Conservation (phyloP, 345 rosid genomes). For the Sisymbrium altissimum region DNA sequence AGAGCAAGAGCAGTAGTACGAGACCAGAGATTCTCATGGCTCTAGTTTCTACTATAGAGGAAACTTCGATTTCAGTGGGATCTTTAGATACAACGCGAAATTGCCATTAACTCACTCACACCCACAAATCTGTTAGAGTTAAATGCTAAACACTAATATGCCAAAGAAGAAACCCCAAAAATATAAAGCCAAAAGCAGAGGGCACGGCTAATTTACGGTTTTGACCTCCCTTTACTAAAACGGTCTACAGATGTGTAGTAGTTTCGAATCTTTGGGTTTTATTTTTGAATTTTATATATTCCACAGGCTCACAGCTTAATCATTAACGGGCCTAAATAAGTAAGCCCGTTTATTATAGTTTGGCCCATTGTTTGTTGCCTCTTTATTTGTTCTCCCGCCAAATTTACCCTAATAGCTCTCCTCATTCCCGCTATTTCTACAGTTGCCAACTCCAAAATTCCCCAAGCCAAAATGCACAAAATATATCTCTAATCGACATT, state of each 20-base stretch:
- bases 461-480: background rate
- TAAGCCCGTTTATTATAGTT: background rate
- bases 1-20: slow-evolving; percentile 12
- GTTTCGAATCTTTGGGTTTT: background rate
- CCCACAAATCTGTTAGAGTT: background rate
- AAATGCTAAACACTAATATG: background rate
- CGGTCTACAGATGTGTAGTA: background rate
- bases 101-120: background rate
- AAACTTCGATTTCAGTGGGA: background rate
- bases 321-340: background rate
- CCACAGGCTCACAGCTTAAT: background rate
- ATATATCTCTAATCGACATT: background rate
- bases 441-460: background rate
- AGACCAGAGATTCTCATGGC: slow-evolving; percentile 17
- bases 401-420: slow-evolving; percentile 1
- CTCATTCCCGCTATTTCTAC: slow-evolving; percentile 17
- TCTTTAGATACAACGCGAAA: background rate
- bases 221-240: background rate
- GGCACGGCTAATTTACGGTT: background rate
- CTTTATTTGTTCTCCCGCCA: slow-evolving; percentile 13
- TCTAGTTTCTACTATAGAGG: background rate
- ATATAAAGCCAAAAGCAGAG: background rate
- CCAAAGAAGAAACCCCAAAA: background rate
- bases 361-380: background rate
- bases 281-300: background rate